phyloP scores from a whole-genome alignment of 2,329 filamentous ascomycete species.

The Fusarium nanum region DNA sequence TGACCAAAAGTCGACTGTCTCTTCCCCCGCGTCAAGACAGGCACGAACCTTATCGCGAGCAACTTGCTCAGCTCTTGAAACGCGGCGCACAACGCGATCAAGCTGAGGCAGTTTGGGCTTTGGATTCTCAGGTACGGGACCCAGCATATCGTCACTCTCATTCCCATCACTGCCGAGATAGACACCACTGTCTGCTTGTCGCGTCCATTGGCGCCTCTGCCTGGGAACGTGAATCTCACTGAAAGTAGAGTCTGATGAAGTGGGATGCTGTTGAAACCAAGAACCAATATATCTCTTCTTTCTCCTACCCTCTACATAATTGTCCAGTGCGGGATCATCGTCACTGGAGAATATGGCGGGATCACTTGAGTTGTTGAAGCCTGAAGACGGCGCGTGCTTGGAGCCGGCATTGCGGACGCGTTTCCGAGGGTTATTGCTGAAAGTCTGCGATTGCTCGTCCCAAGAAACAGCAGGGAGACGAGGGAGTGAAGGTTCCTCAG shows the following conservation, averaged over 20 bases:
- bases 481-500: conserved; percentile 58
- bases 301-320: conserved; percentile 67
- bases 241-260: conserved; percentile 62
- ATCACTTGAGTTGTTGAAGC: conserved; percentile 75
- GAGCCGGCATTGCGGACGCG: conserved; percentile 50
- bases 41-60: conserved; percentile 60
- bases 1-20: conserved; percentile 71
- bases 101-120: conserved; percentile 55
- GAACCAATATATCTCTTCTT: conserved; percentile 74
- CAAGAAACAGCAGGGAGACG: conserved; percentile 53
- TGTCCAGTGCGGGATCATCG: conserved; percentile 74
- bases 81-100: conserved; percentile 46
- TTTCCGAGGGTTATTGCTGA: conserved; percentile 56
- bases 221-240: conserved; percentile 54
- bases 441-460: conserved; percentile 54
- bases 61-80: conserved; percentile 57
- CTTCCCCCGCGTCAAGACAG: conserved; percentile 68
- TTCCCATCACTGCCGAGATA: conserved; percentile 72
- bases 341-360: conserved; percentile 78
- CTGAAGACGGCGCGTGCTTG: conserved; percentile 46
- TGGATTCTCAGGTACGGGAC: conserved; percentile 48
- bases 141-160: conserved; percentile 57
- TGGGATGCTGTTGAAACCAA: conserved; percentile 73
- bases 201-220: conserved; percentile 64
- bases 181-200: conserved; percentile 75